A percentile compares a stretch with the other conserved stretches of the same genome.
phyloP scores from a whole-genome alignment of 768 basidiomycete species.

The Trametes meyenii region DNA sequence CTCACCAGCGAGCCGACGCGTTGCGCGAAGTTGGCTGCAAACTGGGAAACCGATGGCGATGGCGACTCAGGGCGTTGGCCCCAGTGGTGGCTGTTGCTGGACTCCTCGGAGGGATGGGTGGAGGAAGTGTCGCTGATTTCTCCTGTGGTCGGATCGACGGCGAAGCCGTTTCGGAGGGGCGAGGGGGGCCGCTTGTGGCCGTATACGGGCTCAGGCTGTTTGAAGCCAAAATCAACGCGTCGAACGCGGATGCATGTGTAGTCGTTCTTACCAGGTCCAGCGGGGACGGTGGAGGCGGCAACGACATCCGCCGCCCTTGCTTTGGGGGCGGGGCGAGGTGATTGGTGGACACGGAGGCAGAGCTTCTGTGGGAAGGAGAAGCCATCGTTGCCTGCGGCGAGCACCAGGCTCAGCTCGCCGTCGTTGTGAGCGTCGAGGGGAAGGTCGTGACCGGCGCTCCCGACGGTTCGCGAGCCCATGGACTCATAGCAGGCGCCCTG shows the following conservation, averaged over 20 bases:
- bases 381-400: slow-evolving; percentile 33
- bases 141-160: slow-evolving; percentile 59
- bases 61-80: slow-evolving; percentile 60
- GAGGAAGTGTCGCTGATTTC: slow-evolving; percentile 37
- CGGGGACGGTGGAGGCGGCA: slow-evolving; percentile 43
- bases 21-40: slow-evolving; percentile 76
- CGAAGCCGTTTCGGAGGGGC: slow-evolving; percentile 67
- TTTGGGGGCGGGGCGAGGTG: slow-evolving; percentile 33
- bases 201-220: slow-evolving; percentile 49
- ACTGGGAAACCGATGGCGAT: slow-evolving; percentile 69
- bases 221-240: slow-evolving; percentile 16
- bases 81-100: slow-evolving; percentile 45
- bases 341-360: slow-evolving; percentile 29
- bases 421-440: slow-evolving; percentile 34
- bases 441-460: slow-evolving; percentile 19
- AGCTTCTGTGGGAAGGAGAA: slow-evolving; percentile 32
- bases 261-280: slow-evolving; percentile 42
- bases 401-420: slow-evolving; percentile 31
- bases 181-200: slow-evolving; percentile 62
- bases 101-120: slow-evolving; percentile 38
- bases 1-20: slow-evolving; percentile 71
- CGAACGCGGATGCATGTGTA: background rate
- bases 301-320: slow-evolving; percentile 40
- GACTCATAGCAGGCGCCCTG: slow-evolving; percentile 13
- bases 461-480: slow-evolving; percentile 1